phyloP scores from a whole-genome alignment of 2,329 filamentous ascomycete genomes.

The Fusarium sp. region DNA sequence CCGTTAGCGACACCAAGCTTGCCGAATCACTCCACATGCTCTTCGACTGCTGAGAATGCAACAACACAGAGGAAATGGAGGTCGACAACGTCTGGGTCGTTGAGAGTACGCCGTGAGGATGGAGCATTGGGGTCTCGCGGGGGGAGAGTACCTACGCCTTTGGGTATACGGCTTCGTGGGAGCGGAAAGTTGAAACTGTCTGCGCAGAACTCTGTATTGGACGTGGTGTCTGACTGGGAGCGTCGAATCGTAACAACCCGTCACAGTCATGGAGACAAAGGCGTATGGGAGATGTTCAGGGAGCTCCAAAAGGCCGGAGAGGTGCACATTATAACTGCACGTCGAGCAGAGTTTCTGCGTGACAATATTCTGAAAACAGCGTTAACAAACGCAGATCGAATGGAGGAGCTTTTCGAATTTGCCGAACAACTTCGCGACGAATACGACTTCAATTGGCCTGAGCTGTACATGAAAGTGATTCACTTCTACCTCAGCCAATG shows the following conservation, averaged over 20 bases:
- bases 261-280: conserved; percentile 36
- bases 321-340: conserved; percentile 34
- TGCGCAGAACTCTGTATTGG: not conserved
- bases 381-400: conserved; percentile 39
- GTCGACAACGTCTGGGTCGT: not conserved
- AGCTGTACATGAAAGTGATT: conserved; percentile 61
- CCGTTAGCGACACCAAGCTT: conserved; percentile 11
- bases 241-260: conserved; percentile 31
- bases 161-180: conserved; percentile 16
- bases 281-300: conserved; percentile 45
- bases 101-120: conserved; percentile 14
- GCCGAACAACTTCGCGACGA: conserved; percentile 51
- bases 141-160: conserved; percentile 10
- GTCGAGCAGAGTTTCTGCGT: conserved; percentile 43
- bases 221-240: conserved; percentile 35
- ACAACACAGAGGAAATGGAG: conserved; percentile 10
- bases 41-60: conserved; percentile 9
- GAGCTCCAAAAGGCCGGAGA: conserved; percentile 33
- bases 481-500: conserved; percentile 55
- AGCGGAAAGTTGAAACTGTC: not conserved
- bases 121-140: conserved; percentile 30
- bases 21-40: conserved; percentile 7
- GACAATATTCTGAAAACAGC: conserved; percentile 47
- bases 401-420: conserved; percentile 42
- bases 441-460: conserved; percentile 59